Evolutionary conservation across 192 early-diverging fungal genomes (phyloP).

Genomic region (Coemansia sp.): DNA sequence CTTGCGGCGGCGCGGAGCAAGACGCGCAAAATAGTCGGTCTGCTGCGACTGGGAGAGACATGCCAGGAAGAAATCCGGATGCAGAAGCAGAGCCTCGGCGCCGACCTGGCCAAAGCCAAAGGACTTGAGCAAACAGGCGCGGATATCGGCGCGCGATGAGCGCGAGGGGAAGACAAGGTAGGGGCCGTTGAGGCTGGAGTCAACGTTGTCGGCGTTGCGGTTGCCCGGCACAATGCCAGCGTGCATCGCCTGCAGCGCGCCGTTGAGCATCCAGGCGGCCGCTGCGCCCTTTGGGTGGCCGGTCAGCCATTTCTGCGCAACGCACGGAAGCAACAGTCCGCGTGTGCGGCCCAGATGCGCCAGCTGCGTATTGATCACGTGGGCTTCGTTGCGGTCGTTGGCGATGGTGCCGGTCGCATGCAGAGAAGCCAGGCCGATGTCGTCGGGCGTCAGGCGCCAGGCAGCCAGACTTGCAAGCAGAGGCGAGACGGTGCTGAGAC

Average conservation of each 20-base stretch:
- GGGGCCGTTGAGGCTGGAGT: conserved; percentile 65
- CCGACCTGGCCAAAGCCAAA: conserved; percentile 79
- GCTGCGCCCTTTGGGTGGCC: conserved; percentile 96
- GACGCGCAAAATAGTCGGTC: conserved; percentile 4
- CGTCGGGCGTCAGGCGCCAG: conserved; percentile 87
- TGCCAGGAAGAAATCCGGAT: conserved; percentile 69
- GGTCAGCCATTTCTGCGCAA: conserved; percentile 93
- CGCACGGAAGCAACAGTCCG: conserved; percentile 74
- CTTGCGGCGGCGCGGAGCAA: conserved; percentile 1
- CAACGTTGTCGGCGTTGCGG: conserved; percentile 66
- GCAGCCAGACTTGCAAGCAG: conserved; percentile 83
- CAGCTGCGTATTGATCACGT: conserved; percentile 82
- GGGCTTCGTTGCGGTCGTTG: conserved; percentile 95
- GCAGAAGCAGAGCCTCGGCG: conserved; percentile 67
- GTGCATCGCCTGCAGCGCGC: conserved; percentile 80
- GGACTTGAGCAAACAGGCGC: conserved; percentile 67
- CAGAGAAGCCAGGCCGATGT: conserved; percentile 93
- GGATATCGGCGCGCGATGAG: conserved; percentile 61
- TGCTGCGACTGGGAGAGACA: conserved; percentile 16
- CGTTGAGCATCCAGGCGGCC: conserved; percentile 96
- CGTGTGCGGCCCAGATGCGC: conserved; percentile 80
- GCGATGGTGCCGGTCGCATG: conserved; percentile 93
- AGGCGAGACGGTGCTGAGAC: conserved; percentile 72
- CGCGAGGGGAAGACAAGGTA: conserved; percentile 79
- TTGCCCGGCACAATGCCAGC: conserved; percentile 91